These are phyloP conservation scores for Thermomucor indicae-seudaticae DNA, from an alignment of 371 early-diverging fungal species.

Conservation along the genomic window DNA sequence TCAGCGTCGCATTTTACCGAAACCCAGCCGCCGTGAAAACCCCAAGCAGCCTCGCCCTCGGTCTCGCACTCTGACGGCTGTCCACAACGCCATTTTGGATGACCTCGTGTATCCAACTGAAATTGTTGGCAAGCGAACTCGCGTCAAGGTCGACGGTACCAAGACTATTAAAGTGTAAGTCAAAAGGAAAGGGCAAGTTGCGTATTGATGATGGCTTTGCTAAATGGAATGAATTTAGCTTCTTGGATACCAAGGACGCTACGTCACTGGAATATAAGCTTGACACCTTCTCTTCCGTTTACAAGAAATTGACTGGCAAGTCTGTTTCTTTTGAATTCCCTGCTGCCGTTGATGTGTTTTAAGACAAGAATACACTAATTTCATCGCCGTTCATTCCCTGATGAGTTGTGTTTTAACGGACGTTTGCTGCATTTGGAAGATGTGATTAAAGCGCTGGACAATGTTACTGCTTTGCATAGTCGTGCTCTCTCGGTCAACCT, in stretches of 20 bases:
- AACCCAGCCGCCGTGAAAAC: slow-evolving; percentile 85
- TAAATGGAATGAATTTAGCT: no score
- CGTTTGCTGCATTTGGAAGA: no score
- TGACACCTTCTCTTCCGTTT: slow-evolving; percentile 94
- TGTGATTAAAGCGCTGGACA: no score
- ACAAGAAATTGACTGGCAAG: slow-evolving; percentile 96
- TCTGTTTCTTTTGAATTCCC: slow-evolving; percentile 97
- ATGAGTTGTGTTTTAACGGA: no score
- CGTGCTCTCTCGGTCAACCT: no score
- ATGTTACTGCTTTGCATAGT: no score
- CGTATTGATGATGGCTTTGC: neutral
- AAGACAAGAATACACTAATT: no score
- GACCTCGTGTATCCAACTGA: slow-evolving; percentile 98
- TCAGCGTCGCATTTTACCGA: slow-evolving; percentile 87
- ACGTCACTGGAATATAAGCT: slow-evolving; percentile 97
- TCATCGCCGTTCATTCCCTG: no score
- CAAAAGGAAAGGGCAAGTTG: neutral
- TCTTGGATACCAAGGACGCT: slow-evolving; percentile 96
- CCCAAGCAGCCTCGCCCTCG: slow-evolving; percentile 91
- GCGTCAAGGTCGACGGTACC: slow-evolving; percentile 92
- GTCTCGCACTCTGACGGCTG: slow-evolving; percentile 93
- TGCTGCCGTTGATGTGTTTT: slow-evolving; percentile 33
- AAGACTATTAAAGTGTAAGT: slow-evolving; percentile 90
- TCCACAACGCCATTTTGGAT: slow-evolving; percentile 94
- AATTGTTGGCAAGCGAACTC: slow-evolving; percentile 96